Percentiles rank a stretch among this genome's conserved stretches.
These are phyloP conservation scores for Pseudoscleropodium purum DNA, from an alignment of 225 moss, liverwort and hornwort genomes.

Conservation along the genomic window DNA sequence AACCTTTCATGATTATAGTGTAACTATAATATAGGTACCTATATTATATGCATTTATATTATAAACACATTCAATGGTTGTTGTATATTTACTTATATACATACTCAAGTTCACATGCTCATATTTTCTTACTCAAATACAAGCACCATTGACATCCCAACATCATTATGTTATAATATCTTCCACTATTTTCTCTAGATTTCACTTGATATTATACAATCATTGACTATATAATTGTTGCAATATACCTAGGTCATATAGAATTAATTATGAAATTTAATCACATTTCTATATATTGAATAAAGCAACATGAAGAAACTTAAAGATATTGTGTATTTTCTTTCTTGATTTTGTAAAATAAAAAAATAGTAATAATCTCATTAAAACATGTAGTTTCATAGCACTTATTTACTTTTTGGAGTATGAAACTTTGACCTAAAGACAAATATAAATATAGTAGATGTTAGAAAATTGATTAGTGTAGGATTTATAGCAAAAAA, in stretches of 20 bases:
- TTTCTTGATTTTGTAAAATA: neutral
- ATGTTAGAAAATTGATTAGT: rapidly evolving
- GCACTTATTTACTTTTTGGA: neutral
- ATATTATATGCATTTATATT: too few species aligned
- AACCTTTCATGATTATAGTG: too few species aligned
- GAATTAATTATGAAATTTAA: neutral
- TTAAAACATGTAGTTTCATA: too few species aligned
- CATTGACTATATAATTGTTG: too few species aligned
- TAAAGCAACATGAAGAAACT: too few species aligned
- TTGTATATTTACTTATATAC: too few species aligned
- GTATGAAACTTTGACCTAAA: neutral
- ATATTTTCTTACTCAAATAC: too few species aligned
- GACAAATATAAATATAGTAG: neutral
- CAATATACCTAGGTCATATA: too few species aligned
- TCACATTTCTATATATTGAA: neutral
- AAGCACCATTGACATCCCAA: neutral
- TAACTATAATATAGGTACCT: too few species aligned
- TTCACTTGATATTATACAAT: neutral
- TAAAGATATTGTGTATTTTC: too few species aligned
- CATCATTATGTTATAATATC: neutral
- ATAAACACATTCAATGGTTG: too few species aligned
- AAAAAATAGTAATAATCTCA: neutral
- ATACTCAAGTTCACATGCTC: too few species aligned
- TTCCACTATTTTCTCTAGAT: neutral
- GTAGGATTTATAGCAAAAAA: neutral